phyloP scores from a whole-genome alignment of 2,329 filamentous ascomycete genomes.

The Thelonectria olida region DNA sequence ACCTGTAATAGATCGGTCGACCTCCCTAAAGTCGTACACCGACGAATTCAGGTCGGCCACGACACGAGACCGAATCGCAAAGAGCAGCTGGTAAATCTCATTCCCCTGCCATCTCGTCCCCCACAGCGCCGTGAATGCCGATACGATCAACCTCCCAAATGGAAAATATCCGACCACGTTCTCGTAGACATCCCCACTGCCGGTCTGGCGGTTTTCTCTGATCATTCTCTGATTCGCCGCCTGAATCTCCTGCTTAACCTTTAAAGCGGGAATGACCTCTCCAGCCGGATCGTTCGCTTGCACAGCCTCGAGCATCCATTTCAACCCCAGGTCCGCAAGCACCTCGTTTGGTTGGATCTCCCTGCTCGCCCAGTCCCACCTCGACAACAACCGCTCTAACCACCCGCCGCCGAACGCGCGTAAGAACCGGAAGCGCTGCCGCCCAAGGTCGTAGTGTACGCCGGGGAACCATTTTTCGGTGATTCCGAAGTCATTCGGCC shows the following conservation, averaged over 20 bases:
- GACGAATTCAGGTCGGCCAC: not conserved
- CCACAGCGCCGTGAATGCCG: not conserved
- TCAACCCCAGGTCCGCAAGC: slow-evolving; percentile 28
- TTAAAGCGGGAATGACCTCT: not conserved
- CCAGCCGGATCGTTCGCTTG: slow-evolving; percentile 6
- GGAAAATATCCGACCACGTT: not conserved
- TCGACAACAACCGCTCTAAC: slow-evolving; percentile 41
- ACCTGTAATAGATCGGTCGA: not conserved
- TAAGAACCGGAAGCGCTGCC: slow-evolving; percentile 33
- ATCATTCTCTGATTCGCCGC: not conserved
- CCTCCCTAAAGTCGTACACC: slow-evolving; percentile 3
- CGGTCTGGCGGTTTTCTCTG: not conserved
- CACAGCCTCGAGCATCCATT: slow-evolving; percentile 33
- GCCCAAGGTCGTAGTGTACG: slow-evolving; percentile 34
- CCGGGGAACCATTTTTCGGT: slow-evolving; percentile 37
- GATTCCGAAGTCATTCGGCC: slow-evolving; percentile 17
- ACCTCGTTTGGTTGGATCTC: slow-evolving; percentile 32
- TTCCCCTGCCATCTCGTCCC: slow-evolving; percentile 10
- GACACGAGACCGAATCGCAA: slow-evolving; percentile 6
- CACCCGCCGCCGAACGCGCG: slow-evolving; percentile 17
- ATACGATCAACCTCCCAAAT: not conserved
- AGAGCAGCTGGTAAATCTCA: slow-evolving; percentile 17
- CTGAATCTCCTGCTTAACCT: not conserved
- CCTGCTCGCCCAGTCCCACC: slow-evolving; percentile 35
- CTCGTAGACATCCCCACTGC: slow-evolving; percentile 7